Conservation (phyloP, 1,139 yeast species). For the Taphrina sp. region DNA sequence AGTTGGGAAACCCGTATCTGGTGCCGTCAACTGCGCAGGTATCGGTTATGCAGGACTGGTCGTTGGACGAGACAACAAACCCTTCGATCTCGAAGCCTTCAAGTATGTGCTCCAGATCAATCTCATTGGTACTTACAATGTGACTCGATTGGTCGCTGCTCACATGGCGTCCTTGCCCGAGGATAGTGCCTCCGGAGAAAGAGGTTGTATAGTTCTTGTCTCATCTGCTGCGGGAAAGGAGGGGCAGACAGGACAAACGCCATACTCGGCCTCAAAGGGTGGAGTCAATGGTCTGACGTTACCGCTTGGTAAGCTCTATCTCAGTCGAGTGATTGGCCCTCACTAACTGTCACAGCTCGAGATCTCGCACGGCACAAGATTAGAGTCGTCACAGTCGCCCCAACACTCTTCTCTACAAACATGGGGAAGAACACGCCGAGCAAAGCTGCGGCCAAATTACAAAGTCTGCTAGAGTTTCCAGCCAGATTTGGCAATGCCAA, state of each 20-base stretch:
- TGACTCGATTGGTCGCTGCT: conserved; percentile 35
- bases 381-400: conserved; percentile 43
- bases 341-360: too few species aligned
- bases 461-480: conserved; percentile 36
- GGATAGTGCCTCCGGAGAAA: conserved; percentile 34
- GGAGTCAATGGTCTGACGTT: conserved; percentile 52
- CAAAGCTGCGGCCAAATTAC: conserved; percentile 27
- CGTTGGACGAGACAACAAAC: conserved; percentile 34
- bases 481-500: conserved; percentile 35
- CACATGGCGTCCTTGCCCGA: conserved; percentile 30
- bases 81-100: conserved; percentile 35
- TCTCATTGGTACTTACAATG: conserved; percentile 35
- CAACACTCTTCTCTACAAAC: conserved; percentile 36
- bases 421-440: conserved; percentile 33
- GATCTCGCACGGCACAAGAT: conserved; percentile 64
- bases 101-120: conserved; percentile 36
- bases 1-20: conserved; percentile 32
- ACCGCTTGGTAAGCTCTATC: conserved; percentile 48
- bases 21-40: conserved; percentile 38
- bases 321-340: too few species aligned
- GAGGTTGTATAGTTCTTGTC: conserved; percentile 36
- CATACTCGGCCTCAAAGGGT: conserved; percentile 49
- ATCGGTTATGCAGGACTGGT: conserved; percentile 34
- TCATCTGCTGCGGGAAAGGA: conserved; percentile 37
- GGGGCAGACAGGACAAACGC: conserved; percentile 42